Conservation (phyloP, 768 basidiomycete species). For the Fomitopsis serialis region DNA sequence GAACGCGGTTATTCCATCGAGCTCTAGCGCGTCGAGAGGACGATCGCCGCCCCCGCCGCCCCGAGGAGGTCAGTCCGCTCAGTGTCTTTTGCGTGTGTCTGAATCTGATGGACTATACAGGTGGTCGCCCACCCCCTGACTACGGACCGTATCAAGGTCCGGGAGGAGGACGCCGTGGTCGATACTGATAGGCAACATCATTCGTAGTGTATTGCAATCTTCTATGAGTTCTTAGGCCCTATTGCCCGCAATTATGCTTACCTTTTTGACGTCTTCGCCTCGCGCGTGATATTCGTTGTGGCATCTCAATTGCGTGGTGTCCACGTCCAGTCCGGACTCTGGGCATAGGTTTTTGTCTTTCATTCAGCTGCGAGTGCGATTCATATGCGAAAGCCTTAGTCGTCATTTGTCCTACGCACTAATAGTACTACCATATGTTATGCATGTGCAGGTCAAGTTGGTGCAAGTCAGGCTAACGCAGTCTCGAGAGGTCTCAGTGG, state of each 20-base stretch:
- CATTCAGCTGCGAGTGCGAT: too few relatives aligned
- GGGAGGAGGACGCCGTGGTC: conserved; percentile 31
- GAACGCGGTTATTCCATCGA: conserved; percentile 70
- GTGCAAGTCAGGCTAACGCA: too few relatives aligned
- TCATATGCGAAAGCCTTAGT: too few relatives aligned
- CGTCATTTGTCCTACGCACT: too few relatives aligned
- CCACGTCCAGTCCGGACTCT: too few relatives aligned
- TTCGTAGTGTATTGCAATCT: not conserved
- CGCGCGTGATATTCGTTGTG: too few relatives aligned
- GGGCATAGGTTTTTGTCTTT: too few relatives aligned
- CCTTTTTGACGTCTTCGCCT: not conserved
- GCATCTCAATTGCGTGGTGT: too few relatives aligned
- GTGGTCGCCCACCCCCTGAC: conserved; percentile 76
- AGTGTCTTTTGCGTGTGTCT: not conserved
- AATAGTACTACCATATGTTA: too few relatives aligned
- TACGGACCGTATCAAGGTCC: conserved; percentile 87
- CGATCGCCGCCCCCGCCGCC: conserved; percentile 51
- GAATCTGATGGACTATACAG: conserved; percentile 22
- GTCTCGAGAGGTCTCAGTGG: too few relatives aligned
- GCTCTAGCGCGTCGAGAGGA: conserved; percentile 37
- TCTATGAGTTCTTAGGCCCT: not conserved
- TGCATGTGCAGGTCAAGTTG: too few relatives aligned
- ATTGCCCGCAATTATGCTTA: too few relatives aligned
- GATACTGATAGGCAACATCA: conserved; percentile 25
- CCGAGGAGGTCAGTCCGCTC: conserved; percentile 36